A percentile compares a stretch with the other conserved stretches of the same genome.
These are phyloP conservation scores for Amesomyces nigricolor DNA, from an alignment of 2,329 filamentous ascomycete species.

Conservation along the genomic window DNA sequence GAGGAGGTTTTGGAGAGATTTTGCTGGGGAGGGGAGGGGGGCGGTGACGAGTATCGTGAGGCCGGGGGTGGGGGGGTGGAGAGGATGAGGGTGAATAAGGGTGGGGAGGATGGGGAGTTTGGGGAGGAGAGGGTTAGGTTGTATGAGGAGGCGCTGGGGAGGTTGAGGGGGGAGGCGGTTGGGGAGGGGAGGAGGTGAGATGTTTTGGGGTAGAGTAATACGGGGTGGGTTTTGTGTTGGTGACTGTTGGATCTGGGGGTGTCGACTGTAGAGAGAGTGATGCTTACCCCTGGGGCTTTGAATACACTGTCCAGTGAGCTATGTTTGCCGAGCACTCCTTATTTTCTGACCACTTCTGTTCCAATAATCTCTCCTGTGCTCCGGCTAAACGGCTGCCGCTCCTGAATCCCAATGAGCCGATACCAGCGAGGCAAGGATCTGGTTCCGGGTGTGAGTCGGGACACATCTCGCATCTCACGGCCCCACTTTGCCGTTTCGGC, in stretches of 20 bases:
- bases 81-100: slow-evolving; percentile 37
- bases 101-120: slow-evolving; percentile 42
- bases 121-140: slow-evolving; percentile 40
- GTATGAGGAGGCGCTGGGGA: slow-evolving; percentile 54
- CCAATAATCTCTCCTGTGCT: no score
- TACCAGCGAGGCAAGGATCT: no score
- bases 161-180: slow-evolving; percentile 57
- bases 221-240: no score
- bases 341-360: no score
- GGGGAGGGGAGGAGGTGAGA: slow-evolving; percentile 26
- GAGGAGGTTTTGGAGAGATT: slow-evolving; percentile 85
- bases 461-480: neutral
- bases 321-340: neutral
- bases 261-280: no score
- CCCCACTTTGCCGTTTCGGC: slow-evolving; percentile 6
- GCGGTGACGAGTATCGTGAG: slow-evolving; percentile 32
- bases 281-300: neutral
- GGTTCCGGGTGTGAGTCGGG: neutral
- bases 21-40: slow-evolving; percentile 55
- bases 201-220: no score
- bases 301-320: neutral
- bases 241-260: no score
- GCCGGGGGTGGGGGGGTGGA: slow-evolving; percentile 43
- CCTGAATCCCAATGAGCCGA: no score
- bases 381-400: no score